Evolutionary conservation across 2,329 filamentous ascomycete genomes (phyloP), one percentile per base, ranked within the genome.

Genomic region (Iodosphaeria phyllophila): DNA sequence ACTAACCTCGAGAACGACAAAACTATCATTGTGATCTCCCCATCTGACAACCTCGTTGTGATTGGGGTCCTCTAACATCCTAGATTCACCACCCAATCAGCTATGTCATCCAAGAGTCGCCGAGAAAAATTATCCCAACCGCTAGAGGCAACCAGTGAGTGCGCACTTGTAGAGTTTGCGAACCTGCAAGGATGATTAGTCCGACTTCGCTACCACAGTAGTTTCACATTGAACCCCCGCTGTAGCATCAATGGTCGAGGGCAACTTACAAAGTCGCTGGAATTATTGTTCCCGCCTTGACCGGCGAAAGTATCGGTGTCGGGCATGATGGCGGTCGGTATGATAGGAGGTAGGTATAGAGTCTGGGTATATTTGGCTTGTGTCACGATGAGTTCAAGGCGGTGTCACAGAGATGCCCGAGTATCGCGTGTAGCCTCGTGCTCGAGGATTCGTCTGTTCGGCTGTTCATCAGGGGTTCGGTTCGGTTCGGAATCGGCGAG

Each of bases 11-110:
- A 95, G 60, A 25, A 98, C 91, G 30, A 98, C 86, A 45, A 98
- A 98, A 38, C 83, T 92, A 44, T 93, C 80, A 27, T 83, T 84
- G 35, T 84, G 75, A 37, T 92, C 82, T 31, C 84, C 84, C 89
- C 89, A 98, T 52, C 86, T 67, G 24, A 95, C 89, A 32, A 95
- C 84, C 32, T 77, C 75, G 39, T 84, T 73, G 49, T 98, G 91
- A 26, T 80, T 74, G 18, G 84, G 84, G 43, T 91, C 91, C 52
- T 95, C 86, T 41, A 98, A 60, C 89, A 98, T 98, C 48, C 82
- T 92, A 33, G 16, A 35, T 26, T 17, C 23, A 22, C 17, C 26
- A 21, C 15, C 24, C 24, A 35, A 41, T 28, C 36, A 32, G 25
- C 20, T 19, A 28, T 34, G 21, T 26, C 22, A 22, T 27, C 23